A percentile compares a stretch with the other conserved stretches of the same genome.
Evolutionary conservation across 306 rosid genomes (phyloP).

Genomic region (Oemleria cerasiformis): DNA sequence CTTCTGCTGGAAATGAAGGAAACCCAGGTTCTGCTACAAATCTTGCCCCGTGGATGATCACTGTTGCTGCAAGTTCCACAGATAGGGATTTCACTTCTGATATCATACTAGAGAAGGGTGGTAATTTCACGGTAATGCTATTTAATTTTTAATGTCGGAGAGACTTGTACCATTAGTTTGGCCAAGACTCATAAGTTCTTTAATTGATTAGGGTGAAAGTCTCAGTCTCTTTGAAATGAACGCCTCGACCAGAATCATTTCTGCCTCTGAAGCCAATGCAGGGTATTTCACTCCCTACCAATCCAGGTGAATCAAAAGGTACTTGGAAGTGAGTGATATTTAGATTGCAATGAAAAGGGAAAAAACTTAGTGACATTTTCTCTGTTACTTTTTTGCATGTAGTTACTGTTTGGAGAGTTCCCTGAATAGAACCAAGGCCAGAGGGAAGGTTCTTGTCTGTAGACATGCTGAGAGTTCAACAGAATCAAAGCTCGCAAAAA

Average conservation of each 20-base stretch:
- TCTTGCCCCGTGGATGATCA: conserved; percentile 73
- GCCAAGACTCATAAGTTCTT: conserved; percentile 16
- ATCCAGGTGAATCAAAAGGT: conserved; percentile 92
- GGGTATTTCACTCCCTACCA: conserved; percentile 86
- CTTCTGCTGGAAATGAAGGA: conserved; percentile 73
- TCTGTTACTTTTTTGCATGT: conserved; percentile 25
- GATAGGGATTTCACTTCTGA: conserved; percentile 76
- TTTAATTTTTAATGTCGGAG: conserved; percentile 5
- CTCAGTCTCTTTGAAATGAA: conserved; percentile 56
- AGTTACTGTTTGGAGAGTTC: conserved; percentile 80
- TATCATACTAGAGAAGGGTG: conserved; percentile 46
- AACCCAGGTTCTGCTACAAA: conserved; percentile 62
- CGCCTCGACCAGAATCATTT: conserved; percentile 48
- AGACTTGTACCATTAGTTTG: conserved; percentile 6
- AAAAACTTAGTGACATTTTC: conserved; percentile 27
- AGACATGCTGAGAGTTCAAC: conserved; percentile 55
- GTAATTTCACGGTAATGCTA: conserved; percentile 52
- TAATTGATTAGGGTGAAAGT: conserved; percentile 59
- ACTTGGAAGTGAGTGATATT: conserved; percentile 37
- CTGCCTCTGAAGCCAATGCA: conserved; percentile 66
- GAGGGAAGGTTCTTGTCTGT: conserved; percentile 78
- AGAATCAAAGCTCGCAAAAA: conserved; percentile 64
- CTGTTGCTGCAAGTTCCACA: conserved; percentile 77
- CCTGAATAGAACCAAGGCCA: conserved; percentile 59
- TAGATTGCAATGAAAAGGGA: conserved; percentile 23